Conservation (phyloP, 257 asterid species). For the Cinchona pubescens region DNA sequence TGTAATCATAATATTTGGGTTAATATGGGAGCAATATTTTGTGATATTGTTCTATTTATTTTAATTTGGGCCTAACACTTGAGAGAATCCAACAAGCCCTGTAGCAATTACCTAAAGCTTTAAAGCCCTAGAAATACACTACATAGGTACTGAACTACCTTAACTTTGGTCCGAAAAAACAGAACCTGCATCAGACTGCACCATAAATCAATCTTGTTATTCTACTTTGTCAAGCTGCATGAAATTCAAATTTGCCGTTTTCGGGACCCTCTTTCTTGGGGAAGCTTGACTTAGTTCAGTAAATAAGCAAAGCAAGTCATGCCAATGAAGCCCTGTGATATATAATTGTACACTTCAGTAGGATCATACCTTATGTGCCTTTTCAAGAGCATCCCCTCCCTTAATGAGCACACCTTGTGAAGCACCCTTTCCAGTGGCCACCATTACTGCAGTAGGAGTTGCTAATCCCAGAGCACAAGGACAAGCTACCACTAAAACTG, state of each 20-base stretch:
- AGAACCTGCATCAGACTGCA: slow-evolving; percentile 2
- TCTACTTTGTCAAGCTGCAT: background rate
- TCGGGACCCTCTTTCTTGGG: background rate
- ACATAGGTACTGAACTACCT: background rate
- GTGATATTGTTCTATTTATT: too few species aligned
- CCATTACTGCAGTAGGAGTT: slow-evolving; percentile 99
- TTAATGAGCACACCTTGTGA: slow-evolving; percentile 91
- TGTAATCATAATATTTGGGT: too few species aligned
- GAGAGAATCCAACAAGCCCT: too few species aligned
- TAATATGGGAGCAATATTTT: too few species aligned
- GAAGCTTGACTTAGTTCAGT: background rate
- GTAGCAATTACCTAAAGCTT: background rate
- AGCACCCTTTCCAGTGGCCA: slow-evolving; percentile 98
- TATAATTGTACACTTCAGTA: background rate
- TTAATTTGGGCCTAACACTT: too few species aligned
- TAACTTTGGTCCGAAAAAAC: background rate
- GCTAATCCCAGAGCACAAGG: slow-evolving; percentile 99
- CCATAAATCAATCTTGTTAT: background rate
- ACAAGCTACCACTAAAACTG: slow-evolving; percentile 94
- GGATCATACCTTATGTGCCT: slow-evolving; percentile 74
- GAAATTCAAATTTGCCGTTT: background rate
- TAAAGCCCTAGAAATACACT: background rate
- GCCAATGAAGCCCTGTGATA: background rate
- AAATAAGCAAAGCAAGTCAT: background rate
- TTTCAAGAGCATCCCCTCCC: slow-evolving; percentile 94